Base-by-base conservation (phyloP, 345 rosid genomes). In the Kandelia obovata region DNA sequence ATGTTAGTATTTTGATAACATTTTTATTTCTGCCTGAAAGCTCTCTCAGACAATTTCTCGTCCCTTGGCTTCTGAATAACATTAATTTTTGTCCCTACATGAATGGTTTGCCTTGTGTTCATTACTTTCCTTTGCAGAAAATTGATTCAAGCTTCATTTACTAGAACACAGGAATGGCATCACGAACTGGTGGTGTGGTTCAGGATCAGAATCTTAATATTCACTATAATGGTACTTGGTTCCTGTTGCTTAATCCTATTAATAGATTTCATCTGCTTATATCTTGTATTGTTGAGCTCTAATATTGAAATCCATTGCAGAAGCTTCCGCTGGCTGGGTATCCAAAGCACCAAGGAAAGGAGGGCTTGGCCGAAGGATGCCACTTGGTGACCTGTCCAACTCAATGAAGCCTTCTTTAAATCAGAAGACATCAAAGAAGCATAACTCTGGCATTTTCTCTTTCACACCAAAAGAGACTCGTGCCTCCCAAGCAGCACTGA, bases 371-470 rank as follows among this genome's bases (percentile, higher is more conserved):
- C 83, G 84, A 67, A 81, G 92, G 82, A 88, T 72, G 63, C 88
- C 90, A 2, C 92, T 88, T 23, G 83, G 92, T 49, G 90, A 88
- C 58, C 65, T 88, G 73, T 85, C 90, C 13, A 88, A 88, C 64
- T 81, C 88, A 17, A 64, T 80, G 68, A 72, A 73, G 64, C 80
- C 81, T 17, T 66, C 77, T 58, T 62, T 70, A 30, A 72, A 53
- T 53, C 83, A 19, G 21, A 15, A 80, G 71, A 60, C 75, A 16
- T 59, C 79, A 25, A 82, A 79, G 67, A 81, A 79, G 68, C 81
- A 61, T 64, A 75, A 51, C 39, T 64, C 81, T 25, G 71, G 61
- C 25, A 16, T 57, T 30, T 60, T 71, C 64, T 8, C 37, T 30
- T 60, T 68, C 46, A 43, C 64, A 60, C 74, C 78, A 63, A 85